phyloP scores from a whole-genome alignment of 805 yeast species.

The Ogataea kodamae region DNA sequence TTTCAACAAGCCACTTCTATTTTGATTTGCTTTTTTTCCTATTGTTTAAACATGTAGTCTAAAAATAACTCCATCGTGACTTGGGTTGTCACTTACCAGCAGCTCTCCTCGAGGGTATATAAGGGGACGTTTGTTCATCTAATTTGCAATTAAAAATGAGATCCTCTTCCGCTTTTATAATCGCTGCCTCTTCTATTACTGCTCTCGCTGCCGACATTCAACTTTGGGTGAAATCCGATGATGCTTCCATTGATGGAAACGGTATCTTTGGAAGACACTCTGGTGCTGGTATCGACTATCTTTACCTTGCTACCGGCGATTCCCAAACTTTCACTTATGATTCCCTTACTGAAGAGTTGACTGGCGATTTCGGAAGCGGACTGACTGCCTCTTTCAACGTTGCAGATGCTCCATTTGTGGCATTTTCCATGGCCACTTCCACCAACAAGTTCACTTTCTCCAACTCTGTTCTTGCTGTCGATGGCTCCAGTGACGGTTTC shows the following conservation, averaged over 20 bases:
- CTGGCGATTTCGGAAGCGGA: constrained; percentile 1
- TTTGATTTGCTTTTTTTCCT: no score
- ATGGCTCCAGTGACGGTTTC: constrained; percentile 34
- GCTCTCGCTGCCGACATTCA: constrained; percentile 20
- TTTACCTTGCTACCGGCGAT: constrained; percentile 26
- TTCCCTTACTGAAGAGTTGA: constrained; percentile 1
- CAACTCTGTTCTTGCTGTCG: constrained; percentile 28
- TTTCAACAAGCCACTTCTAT: no score
- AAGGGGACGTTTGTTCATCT: no score
- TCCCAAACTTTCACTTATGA: constrained; percentile 25
- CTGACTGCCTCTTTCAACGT: constrained; percentile 3
- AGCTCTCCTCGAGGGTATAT: no score
- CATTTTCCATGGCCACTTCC: constrained; percentile 7
- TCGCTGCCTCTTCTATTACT: constrained; percentile 15
- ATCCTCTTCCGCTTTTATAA: constrained; percentile 14
- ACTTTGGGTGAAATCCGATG: constrained; percentile 28
- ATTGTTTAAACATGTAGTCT: no score
- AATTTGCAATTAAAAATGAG: no score
- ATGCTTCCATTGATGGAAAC: constrained; percentile 29
- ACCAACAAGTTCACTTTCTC: constrained; percentile 10
- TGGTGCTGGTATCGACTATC: constrained; percentile 45
- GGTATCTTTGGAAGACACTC: constrained; percentile 36
- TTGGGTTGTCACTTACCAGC: no score
- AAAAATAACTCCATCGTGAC: no score
- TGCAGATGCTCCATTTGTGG: constrained; percentile 8